phyloP scores from a whole-genome alignment of 768 basidiomycete species.

The Udeniomyces megalosporus region DNA sequence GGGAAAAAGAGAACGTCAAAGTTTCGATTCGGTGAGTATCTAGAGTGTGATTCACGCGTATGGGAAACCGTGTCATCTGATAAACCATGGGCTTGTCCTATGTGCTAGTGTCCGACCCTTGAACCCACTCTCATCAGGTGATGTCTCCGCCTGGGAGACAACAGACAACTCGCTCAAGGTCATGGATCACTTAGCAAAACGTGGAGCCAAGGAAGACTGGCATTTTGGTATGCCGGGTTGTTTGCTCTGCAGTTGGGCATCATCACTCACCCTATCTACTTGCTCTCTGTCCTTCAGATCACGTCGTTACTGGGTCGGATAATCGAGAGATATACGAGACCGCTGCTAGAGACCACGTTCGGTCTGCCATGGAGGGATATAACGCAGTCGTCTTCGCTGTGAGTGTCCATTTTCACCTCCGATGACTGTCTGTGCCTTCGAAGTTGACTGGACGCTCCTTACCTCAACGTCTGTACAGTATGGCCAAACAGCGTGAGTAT shows the following conservation, averaged over 20 bases:
- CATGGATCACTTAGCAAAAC: neutral
- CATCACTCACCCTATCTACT: neutral
- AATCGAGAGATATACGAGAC: slow-evolving; percentile 16
- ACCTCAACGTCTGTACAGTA: slow-evolving; percentile 19
- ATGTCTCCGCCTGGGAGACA: slow-evolving; percentile 11
- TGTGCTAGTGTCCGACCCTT: slow-evolving; percentile 12
- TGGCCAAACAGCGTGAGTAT: slow-evolving; percentile 48
- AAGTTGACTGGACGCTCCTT: neutral
- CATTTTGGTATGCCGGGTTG: slow-evolving; percentile 1
- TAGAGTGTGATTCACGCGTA: too few relatives aligned
- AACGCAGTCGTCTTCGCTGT: slow-evolving; percentile 84
- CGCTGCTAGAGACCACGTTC: slow-evolving; percentile 10
- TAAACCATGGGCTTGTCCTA: too few relatives aligned
- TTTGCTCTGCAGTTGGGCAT: neutral
- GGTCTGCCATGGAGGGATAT: slow-evolving; percentile 88
- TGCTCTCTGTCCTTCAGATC: neutral
- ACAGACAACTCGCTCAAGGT: slow-evolving; percentile 10
- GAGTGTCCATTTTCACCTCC: too few relatives aligned
- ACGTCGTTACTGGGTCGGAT: slow-evolving; percentile 13
- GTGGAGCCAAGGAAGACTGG: slow-evolving; percentile 16
- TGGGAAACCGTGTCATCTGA: too few relatives aligned
- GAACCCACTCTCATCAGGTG: slow-evolving; percentile 9
- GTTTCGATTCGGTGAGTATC: slow-evolving; percentile 8
- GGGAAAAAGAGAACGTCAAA: slow-evolving; percentile 11
- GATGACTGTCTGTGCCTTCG: slow-evolving; percentile 35